Conservation (phyloP, 2,329 filamentous ascomycete genomes). For the Raffaelea arxii region DNA sequence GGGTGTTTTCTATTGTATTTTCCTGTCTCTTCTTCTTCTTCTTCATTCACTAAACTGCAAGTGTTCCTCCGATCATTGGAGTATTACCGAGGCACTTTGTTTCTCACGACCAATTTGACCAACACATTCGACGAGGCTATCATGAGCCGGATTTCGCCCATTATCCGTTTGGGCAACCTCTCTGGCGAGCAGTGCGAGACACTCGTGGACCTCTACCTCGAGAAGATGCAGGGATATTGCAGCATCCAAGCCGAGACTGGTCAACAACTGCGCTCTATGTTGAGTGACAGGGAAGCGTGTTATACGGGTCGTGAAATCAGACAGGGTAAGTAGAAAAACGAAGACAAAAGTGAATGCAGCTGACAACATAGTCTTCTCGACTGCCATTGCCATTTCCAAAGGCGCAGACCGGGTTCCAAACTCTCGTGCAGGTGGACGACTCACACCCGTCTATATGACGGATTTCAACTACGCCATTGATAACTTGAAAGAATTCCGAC, state of each 20-base stretch:
- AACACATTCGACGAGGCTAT: conserved; percentile 32
- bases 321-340: background rate
- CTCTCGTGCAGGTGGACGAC: no score
- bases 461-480: background rate
- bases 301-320: background rate
- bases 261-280: background rate
- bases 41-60: background rate
- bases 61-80: conserved; percentile 26
- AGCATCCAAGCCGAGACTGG: background rate
- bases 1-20: background rate
- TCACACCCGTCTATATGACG: no score
- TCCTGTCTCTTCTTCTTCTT: background rate
- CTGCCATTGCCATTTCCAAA: background rate
- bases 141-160: conserved; percentile 25
- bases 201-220: background rate
- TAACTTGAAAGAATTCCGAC: background rate
- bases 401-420: background rate
- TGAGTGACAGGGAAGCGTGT: background rate
- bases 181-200: background rate
- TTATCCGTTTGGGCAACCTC: conserved; percentile 22
- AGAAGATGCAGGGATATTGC: background rate
- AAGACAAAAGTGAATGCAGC: background rate
- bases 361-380: background rate
- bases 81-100: conserved; percentile 26
- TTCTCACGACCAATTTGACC: conserved; percentile 32